Evolutionary conservation across 768 basidiomycete genomes (phyloP).

Genomic region (Agrocybe chaxingu): DNA sequence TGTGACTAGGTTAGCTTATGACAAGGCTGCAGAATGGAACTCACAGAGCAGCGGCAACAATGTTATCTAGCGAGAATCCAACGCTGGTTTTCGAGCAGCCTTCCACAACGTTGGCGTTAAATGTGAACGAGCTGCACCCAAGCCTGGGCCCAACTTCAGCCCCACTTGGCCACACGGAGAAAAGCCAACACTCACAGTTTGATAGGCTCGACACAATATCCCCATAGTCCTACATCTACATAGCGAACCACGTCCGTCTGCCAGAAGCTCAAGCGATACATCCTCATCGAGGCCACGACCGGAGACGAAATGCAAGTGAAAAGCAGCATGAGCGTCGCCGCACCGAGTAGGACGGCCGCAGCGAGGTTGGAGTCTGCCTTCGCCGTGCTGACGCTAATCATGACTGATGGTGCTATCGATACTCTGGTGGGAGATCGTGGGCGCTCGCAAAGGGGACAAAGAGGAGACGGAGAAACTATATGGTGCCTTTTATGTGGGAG

Average conservation of each 20-base stretch:
- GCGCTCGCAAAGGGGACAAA: too few species aligned
- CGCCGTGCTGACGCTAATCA: too few species aligned
- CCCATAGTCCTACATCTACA: conserved; percentile 19
- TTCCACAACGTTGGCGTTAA: conserved; percentile 8
- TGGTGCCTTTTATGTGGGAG: too few species aligned
- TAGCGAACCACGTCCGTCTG: conserved; percentile 7
- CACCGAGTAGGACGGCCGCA: conserved; percentile 9
- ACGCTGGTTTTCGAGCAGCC: conserved; percentile 14
- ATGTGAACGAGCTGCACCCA: background rate
- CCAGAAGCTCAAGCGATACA: conserved; percentile 12
- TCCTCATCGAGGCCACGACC: conserved; percentile 7
- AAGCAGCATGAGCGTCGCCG: conserved; percentile 14
- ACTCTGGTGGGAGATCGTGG: too few species aligned
- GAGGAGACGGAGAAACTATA: too few species aligned
- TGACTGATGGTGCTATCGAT: too few species aligned
- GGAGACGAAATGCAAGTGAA: conserved; percentile 16
- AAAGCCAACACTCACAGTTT: conserved; percentile 3
- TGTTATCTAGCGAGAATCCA: conserved; percentile 12
- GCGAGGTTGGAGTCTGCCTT: background rate
- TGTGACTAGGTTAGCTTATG: conserved; percentile 1
- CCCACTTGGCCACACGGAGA: background rate
- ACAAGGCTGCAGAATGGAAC: background rate
- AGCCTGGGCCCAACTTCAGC: too few species aligned
- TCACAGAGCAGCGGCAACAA: conserved; percentile 13
- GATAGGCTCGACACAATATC: conserved; percentile 15